Evolutionary conservation across 2,329 filamentous ascomycete species (phyloP), one percentile per base, ranked within the genome.

Genomic region (Chrysoporthe cubensis): DNA sequence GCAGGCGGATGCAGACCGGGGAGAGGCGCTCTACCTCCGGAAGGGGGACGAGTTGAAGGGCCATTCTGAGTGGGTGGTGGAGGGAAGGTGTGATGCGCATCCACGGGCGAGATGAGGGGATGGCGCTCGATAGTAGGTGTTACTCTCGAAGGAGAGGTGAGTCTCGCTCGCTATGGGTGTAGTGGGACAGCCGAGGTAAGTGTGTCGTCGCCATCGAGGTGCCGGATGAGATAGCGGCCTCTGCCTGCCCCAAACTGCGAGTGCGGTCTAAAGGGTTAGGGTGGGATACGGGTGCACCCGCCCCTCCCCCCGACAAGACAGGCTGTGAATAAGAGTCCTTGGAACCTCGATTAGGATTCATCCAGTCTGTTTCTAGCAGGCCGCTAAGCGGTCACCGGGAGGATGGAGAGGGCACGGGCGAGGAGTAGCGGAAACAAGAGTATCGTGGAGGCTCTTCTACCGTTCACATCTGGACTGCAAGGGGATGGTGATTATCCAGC

Each of bases 21-120:
- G 92, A 95, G 65, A 98, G 84, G 69, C 91, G 88, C 79, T 95
- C 89, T 62, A 97, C 87, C 69, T 91, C 88, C 4, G 90, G 89
- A 16, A 98, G 84, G 21, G 85, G 78, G 40, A 87, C 84, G 7
- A 94, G 83, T 70, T 86, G 83, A 46, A 83, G 80, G 66, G 87
- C 84, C 89, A 91, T 92, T 40, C 71, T 83, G 65, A 52, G 60
- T 16, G 16, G 32, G 50, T n/a, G 54, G 58, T 52, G 57, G 48
- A 64, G 44, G 14, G 52, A 44, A 57, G 46, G 9, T 60, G 64
- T 58, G n/a, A 63, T 43, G 26, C 56, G 63, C 64, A 70, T 66
- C 40, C 65, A 64, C 50, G 9, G 34, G 18, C 6, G 16, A n/a
- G 52, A 4, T 34, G 26, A 40, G 13, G 13, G 32, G 21, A 26